These are phyloP conservation scores for Rutstroemia sp. DNA, from an alignment of 2,329 filamentous ascomycete species.

Conservation along the genomic window DNA sequence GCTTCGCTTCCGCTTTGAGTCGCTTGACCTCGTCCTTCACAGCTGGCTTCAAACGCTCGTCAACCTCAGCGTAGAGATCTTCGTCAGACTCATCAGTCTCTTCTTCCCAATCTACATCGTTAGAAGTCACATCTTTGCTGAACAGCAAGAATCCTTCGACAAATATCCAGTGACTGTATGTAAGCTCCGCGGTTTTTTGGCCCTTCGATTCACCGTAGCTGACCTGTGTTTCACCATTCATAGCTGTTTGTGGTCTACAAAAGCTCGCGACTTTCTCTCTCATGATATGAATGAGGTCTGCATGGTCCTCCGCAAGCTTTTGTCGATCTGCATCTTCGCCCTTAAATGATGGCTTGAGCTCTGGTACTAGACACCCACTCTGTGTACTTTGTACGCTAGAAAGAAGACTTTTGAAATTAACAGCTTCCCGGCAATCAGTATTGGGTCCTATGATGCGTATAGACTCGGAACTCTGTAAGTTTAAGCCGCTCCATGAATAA, in stretches of 20 bases:
- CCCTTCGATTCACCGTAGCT: too few relatives aligned
- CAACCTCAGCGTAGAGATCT: not conserved
- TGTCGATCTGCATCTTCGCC: not conserved
- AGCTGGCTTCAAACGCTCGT: not conserved
- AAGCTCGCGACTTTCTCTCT: not conserved
- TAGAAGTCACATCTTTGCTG: not conserved
- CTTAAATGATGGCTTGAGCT: not conserved
- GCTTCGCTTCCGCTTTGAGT: not conserved
- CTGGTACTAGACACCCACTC: not conserved
- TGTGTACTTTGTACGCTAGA: not conserved
- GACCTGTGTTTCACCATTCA: too few relatives aligned
- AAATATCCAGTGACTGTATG: not conserved
- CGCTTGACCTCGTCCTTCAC: not conserved
- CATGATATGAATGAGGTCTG: slow-evolving; percentile 1
- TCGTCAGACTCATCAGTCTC: not conserved
- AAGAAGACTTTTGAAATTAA: slow-evolving; percentile 15
- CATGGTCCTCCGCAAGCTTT: not conserved
- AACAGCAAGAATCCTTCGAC: slow-evolving; percentile 7
- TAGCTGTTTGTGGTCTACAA: too few relatives aligned
- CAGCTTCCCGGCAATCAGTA: slow-evolving; percentile 14
- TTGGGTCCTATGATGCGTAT: slow-evolving; percentile 11
- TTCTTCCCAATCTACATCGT: not conserved
- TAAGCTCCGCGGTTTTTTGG: not conserved
- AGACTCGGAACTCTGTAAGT: not conserved
- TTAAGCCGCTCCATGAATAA: not conserved